A percentile compares a stretch with the other conserved stretches of the same genome.
phyloP scores from a whole-genome alignment of 2,329 filamentous ascomycete species.

The Coniochaeta ligniaria region DNA sequence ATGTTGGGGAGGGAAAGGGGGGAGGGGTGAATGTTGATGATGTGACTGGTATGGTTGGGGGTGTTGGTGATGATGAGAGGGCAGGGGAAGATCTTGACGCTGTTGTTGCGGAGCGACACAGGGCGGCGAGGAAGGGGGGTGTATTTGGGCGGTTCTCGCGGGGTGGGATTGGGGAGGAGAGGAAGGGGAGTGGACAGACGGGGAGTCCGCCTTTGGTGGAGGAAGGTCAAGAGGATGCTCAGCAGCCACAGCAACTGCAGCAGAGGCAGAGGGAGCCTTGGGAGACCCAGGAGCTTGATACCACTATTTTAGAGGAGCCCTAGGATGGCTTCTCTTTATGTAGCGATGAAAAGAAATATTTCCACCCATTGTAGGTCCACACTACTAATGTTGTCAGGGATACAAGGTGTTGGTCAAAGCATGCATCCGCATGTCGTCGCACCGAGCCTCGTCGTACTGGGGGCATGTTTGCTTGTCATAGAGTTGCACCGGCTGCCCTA shows the following conservation, averaged over 20 bases:
- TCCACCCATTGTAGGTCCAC: neutral
- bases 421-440: neutral
- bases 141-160: neutral
- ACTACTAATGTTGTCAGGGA: neutral
- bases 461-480: neutral
- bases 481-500: neutral
- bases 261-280: neutral
- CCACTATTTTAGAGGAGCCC: slow-evolving; percentile 1
- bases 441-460: neutral
- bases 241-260: neutral
- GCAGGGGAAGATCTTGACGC: neutral
- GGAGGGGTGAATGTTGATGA: neutral
- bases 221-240: neutral
- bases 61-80: neutral
- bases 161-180: neutral
- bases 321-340: neutral
- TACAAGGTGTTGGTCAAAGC: neutral
- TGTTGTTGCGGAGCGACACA: neutral
- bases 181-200: neutral
- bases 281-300: slow-evolving; percentile 1
- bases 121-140: neutral
- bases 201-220: neutral
- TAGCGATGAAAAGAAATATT: neutral
- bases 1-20: slow-evolving; percentile 12
- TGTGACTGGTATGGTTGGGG: neutral